These are phyloP conservation scores for Linum trigynum DNA, from an alignment of 345 rosid genomes.

Conservation along the genomic window DNA sequence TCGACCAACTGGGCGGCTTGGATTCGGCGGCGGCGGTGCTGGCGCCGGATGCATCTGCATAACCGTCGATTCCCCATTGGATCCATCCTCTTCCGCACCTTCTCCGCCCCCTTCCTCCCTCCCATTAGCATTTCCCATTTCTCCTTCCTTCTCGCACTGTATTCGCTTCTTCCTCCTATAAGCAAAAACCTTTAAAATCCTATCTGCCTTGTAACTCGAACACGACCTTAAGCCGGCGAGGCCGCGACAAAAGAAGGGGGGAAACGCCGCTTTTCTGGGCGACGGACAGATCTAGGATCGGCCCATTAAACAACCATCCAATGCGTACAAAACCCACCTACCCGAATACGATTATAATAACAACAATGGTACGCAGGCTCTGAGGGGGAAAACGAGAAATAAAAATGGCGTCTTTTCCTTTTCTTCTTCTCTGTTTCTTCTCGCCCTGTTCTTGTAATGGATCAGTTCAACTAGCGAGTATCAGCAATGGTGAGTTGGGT, in stretches of 20 bases:
- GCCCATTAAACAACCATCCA: not conserved
- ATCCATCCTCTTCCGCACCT: slow-evolving; percentile 22
- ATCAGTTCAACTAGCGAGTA: not conserved
- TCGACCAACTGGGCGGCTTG: not conserved
- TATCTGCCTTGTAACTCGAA: not conserved
- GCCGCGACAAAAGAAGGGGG: not conserved
- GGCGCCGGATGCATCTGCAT: slow-evolving; percentile 35
- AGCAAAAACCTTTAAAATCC: too few relatives aligned
- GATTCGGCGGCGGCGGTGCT: not conserved
- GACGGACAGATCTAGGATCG: not conserved
- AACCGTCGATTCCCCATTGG: slow-evolving; percentile 34
- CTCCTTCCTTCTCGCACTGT: not conserved
- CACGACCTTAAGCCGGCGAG: not conserved
- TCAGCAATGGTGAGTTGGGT: not conserved
- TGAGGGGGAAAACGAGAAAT: not conserved
- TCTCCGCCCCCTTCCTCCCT: slow-evolving; percentile 37
- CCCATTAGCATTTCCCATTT: slow-evolving; percentile 82
- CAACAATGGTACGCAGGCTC: too few relatives aligned
- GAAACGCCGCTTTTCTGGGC: not conserved
- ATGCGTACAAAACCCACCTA: not conserved
- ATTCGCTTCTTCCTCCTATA: not conserved
- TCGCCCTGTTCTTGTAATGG: not conserved
- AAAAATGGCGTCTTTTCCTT: too few relatives aligned
- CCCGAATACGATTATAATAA: not conserved
- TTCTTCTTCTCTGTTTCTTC: not conserved